Evolutionary conservation across 2,329 filamentous ascomycete species (phyloP).

Genomic region (Colletotrichum sp.): DNA sequence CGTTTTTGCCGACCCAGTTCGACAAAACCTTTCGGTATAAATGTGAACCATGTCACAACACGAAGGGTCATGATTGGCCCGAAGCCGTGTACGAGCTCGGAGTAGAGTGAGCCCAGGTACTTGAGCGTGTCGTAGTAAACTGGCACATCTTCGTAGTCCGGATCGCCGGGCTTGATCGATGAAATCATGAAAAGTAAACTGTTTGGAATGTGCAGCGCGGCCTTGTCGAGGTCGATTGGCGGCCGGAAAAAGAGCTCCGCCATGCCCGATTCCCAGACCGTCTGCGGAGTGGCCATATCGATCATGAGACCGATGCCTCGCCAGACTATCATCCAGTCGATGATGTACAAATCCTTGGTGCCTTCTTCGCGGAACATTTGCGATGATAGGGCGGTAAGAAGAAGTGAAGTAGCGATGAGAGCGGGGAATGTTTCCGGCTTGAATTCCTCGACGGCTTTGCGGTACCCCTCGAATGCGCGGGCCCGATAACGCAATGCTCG

Average conservation of each 20-base stretch:
- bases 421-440: conserved; percentile 51
- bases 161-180: conserved; percentile 46
- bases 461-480: conserved; percentile 56
- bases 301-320: conserved; percentile 57
- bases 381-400: conserved; percentile 56
- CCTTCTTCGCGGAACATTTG: conserved; percentile 55
- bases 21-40: conserved; percentile 49
- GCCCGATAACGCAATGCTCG: conserved; percentile 50
- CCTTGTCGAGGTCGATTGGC: conserved; percentile 47
- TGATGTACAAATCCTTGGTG: conserved; percentile 50
- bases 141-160: conserved; percentile 42
- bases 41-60: conserved; percentile 59
- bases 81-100: conserved; percentile 50
- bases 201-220: conserved; percentile 47
- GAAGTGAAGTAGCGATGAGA: conserved; percentile 55
- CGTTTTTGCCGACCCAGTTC: conserved; percentile 44
- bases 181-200: conserved; percentile 55
- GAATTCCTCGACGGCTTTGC: conserved; percentile 53
- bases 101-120: conserved; percentile 57
- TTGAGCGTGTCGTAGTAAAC: conserved; percentile 52
- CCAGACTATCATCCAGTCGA: conserved; percentile 64
- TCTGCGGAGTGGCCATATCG: conserved; percentile 36
- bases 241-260: conserved; percentile 54
- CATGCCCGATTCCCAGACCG: conserved; percentile 46
- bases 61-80: conserved; percentile 51